These are phyloP conservation scores for Pezicula neosporulosa DNA, from an alignment of 2,329 filamentous ascomycete species.

Conservation along the genomic window DNA sequence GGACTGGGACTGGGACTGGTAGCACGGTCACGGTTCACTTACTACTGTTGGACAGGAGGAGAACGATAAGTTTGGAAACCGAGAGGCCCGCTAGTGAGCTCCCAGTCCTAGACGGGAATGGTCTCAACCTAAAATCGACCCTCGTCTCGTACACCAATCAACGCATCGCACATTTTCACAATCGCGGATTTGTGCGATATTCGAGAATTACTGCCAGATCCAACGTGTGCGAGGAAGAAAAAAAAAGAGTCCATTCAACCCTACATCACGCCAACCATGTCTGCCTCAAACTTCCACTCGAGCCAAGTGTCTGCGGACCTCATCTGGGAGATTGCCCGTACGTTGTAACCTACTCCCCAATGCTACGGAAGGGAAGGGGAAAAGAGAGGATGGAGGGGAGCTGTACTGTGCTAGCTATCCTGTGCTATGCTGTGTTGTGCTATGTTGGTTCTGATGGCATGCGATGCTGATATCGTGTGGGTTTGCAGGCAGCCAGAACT, in stretches of 20 bases:
- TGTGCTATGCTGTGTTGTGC: too few relatives aligned
- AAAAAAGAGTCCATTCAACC: background rate
- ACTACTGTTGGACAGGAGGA: too few relatives aligned
- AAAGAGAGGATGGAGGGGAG: background rate
- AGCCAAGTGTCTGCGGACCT: conserved; percentile 85
- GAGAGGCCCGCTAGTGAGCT: too few relatives aligned
- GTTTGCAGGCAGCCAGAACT: conserved; percentile 73
- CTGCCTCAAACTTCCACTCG: conserved; percentile 47
- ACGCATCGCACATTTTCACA: background rate
- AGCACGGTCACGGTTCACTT: too few relatives aligned
- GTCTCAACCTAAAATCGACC: too few relatives aligned
- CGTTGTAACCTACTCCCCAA: conserved; percentile 39
- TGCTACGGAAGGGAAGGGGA: background rate
- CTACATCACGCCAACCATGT: conserved; percentile 23
- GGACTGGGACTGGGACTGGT: too few relatives aligned
- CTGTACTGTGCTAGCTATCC: too few relatives aligned
- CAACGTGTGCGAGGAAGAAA: background rate
- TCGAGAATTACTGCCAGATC: background rate
- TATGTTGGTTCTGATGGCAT: background rate
- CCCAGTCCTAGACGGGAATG: too few relatives aligned
- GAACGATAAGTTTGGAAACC: too few relatives aligned
- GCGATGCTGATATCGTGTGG: conserved; percentile 12
- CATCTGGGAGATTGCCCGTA: conserved; percentile 94
- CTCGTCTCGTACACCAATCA: too few relatives aligned
- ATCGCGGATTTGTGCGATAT: background rate